Conservation (phyloP, 2,329 filamentous ascomycete genomes). For the Huntiella decipiens region DNA sequence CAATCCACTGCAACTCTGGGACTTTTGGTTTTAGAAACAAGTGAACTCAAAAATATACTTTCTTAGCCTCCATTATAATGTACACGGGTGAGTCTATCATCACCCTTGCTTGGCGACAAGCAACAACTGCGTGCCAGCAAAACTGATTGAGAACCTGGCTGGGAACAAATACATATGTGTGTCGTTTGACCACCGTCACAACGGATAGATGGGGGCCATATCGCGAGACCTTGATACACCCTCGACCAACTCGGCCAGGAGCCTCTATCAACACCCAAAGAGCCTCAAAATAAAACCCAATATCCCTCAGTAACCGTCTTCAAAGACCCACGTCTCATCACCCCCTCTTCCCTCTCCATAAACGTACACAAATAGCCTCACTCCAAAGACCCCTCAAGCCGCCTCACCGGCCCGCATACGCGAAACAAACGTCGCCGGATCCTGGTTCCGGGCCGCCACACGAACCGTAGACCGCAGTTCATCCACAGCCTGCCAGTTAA, state of each 20-base stretch:
- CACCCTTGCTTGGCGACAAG: not conserved
- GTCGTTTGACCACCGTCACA: no score
- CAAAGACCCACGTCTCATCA: not conserved
- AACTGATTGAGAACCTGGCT: no score
- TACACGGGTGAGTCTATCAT: conserved; percentile 5
- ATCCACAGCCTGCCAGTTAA: conserved; percentile 67
- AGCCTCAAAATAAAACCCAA: conserved; percentile 1
- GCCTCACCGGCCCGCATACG: not conserved
- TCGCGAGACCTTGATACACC: no score
- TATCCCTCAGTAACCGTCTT: not conserved
- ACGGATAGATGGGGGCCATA: no score
- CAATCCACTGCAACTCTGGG: no score
- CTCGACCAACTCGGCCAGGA: no score
- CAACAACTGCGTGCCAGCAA: no score
- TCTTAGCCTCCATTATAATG: conserved; percentile 10
- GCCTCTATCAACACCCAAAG: conserved; percentile 2
- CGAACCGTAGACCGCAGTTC: conserved; percentile 15
- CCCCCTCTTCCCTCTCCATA: not conserved
- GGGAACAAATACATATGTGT: no score
- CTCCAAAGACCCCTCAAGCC: not conserved
- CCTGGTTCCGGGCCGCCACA: not conserved
- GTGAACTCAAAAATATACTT: no score
- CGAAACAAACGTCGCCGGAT: conserved; percentile 4
- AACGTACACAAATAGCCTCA: not conserved
- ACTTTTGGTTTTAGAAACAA: no score